These are phyloP conservation scores for Boletus sp. DNA, from an alignment of 1,284 basidiomycete genomes.

Conservation along the genomic window DNA sequence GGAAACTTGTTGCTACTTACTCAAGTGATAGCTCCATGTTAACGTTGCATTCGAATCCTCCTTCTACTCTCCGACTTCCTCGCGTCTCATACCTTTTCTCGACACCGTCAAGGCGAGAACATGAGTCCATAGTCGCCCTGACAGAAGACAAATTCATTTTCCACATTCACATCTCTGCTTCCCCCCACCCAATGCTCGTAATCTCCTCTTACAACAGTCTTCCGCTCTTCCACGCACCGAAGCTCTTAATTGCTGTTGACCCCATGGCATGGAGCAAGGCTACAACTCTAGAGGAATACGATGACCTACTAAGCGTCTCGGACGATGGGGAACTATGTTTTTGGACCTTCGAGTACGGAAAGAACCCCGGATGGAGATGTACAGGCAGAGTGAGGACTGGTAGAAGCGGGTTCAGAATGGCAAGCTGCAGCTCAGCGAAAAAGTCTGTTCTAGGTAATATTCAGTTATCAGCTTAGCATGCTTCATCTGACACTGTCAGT, in stretches of 20 bases:
- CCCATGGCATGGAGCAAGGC: conserved; percentile 81
- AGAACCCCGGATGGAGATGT: conserved; percentile 50
- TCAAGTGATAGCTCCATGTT: conserved; percentile 40
- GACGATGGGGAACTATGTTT: conserved; percentile 73
- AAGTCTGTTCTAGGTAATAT: conserved; percentile 74
- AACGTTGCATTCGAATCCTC: conserved; percentile 47
- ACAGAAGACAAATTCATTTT: conserved; percentile 52
- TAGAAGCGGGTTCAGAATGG: conserved; percentile 58
- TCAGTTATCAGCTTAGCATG: background rate
- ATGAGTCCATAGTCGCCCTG: conserved; percentile 59
- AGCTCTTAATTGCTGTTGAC: conserved; percentile 74
- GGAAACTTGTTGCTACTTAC: conserved; percentile 35
- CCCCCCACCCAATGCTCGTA: conserved; percentile 34
- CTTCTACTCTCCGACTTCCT: conserved; percentile 47
- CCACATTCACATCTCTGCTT: conserved; percentile 42
- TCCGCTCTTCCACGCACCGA: conserved; percentile 47
- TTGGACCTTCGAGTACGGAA: conserved; percentile 64
- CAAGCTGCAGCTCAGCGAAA: conserved; percentile 83
- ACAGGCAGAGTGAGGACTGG: conserved; percentile 76
- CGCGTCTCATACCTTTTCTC: conserved; percentile 58
- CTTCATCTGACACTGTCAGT: conserved; percentile 38
- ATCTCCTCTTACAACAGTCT: conserved; percentile 46
- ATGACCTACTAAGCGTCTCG: conserved; percentile 76
- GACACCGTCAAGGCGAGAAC: conserved; percentile 46
- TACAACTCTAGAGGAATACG: conserved; percentile 48